Evolutionary conservation across 805 yeast species (phyloP).

Genomic region (Lipomyces sp.): DNA sequence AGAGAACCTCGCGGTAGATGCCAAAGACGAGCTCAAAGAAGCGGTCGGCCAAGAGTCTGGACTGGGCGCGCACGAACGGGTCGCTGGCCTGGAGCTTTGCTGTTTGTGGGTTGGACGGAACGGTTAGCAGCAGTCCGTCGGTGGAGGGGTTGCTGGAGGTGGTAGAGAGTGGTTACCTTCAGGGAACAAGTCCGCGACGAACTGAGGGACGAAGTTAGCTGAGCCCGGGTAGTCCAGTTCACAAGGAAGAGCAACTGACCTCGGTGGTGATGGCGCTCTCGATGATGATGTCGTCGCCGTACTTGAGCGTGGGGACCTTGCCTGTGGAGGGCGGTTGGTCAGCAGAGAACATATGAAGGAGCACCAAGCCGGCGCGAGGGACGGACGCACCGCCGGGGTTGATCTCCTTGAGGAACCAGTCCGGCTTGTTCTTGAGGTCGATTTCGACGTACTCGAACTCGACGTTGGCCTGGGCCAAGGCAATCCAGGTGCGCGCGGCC

Average conservation of each 20-base stretch:
- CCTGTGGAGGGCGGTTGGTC: slow-evolving; percentile 5
- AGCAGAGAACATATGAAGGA: not conserved
- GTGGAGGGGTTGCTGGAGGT: too few species aligned
- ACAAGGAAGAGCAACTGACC: slow-evolving; percentile 1
- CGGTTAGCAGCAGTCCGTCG: not conserved
- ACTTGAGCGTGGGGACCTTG: slow-evolving; percentile 34
- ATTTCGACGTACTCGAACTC: slow-evolving; percentile 33
- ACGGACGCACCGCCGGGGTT: slow-evolving; percentile 31
- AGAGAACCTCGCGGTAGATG: slow-evolving; percentile 16
- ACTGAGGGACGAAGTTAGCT: slow-evolving; percentile 4
- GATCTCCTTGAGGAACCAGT: slow-evolving; percentile 33
- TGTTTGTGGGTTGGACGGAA: not conserved
- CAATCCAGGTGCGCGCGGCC: slow-evolving; percentile 36
- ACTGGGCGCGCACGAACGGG: slow-evolving; percentile 65
- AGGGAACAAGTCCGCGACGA: slow-evolving; percentile 33
- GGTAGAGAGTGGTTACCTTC: slow-evolving; percentile 26
- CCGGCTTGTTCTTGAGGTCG: slow-evolving; percentile 35
- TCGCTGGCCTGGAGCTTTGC: slow-evolving; percentile 65
- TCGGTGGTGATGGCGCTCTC: slow-evolving; percentile 33
- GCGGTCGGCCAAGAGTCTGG: slow-evolving; percentile 30
- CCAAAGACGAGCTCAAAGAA: slow-evolving; percentile 25
- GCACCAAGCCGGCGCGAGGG: not conserved
- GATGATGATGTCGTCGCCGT: slow-evolving; percentile 31
- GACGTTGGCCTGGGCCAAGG: slow-evolving; percentile 32
- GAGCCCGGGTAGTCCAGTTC: not conserved